Base-by-base conservation (phyloP, 306 rosid species). In the Lithocarpus polystachyus region DNA sequence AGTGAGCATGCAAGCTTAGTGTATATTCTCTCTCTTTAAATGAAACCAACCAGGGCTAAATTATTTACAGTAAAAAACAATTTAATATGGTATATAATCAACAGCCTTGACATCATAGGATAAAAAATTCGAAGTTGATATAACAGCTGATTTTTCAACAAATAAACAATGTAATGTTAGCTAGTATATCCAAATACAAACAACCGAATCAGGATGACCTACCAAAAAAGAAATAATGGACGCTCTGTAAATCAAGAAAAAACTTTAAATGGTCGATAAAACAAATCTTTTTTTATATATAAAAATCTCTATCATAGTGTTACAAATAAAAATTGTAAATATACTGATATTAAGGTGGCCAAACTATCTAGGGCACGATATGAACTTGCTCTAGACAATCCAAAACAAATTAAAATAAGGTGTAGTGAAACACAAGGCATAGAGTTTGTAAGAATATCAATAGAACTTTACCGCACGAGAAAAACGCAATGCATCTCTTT, bases 401-500 rank as follows among this genome's bases (percentile, higher is more conserved):
- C 53, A 48, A 10, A 48, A 48, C 12, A 13, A 48, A 48, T 48
- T 11, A 48, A 48, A 12, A 48, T 48, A 48, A 48, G 17, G 53
- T 12, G 53, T 48, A 48, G 17, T 48, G 17, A 62, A 62, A 18
- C 33, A 61, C 19, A 23, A 61, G 71, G 71, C 53, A 68, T 18
- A 35, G 6, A 68, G 15, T 60, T 35, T 5, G 26, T 1, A 28
- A 56, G n/a, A 61, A 75, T 33, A 19, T 67, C 26, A 45, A 51
- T 31, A 64, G 60, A 75, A 84, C 73, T 89, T 87, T 91, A 96
- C 99, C 48, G 94, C 89, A 75, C 99, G 99, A 80, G 89, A 89
- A 90, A 96, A 90, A 24, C 97, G 92, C 28, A 82, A 85, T 53
- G 97, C 98, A 20, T 93, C 99, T 83, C 93, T 90, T 84, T 96